Percentiles rank a stretch among this genome's conserved stretches.
Conservation (phyloP, 441 rosid genomes). For the Arabidopsis hybrid region DNA sequence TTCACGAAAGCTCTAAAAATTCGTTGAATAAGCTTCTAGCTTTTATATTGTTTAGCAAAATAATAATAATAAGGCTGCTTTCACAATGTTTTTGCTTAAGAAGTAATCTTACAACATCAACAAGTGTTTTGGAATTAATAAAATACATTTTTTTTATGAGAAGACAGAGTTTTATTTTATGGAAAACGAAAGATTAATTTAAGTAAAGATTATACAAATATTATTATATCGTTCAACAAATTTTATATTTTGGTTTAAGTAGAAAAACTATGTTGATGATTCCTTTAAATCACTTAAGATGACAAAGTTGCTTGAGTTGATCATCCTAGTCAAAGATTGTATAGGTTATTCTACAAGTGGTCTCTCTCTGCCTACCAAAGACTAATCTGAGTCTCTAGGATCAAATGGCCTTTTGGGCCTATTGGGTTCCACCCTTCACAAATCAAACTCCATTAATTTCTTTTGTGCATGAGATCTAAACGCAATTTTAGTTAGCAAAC, state of each 20-base stretch:
- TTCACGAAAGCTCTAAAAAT: slow-evolving; percentile 5
- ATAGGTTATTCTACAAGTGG: no score
- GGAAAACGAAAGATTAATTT: not conserved
- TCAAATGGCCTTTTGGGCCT: not conserved
- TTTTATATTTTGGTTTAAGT: no score
- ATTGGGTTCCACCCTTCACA: not conserved
- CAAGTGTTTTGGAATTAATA: not conserved
- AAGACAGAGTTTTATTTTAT: no score
- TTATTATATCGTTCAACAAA: no score
- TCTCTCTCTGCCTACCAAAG: no score
- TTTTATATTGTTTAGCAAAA: not conserved
- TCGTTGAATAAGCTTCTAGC: not conserved
- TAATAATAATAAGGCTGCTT: no score
- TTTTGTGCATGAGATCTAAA: slow-evolving; percentile 4
- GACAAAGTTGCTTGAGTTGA: no score
- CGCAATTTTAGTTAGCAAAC: not conserved
- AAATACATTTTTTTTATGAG: not conserved
- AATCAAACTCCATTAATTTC: not conserved
- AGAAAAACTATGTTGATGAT: no score
- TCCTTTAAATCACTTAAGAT: no score
- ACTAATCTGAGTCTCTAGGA: no score
- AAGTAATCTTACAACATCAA: not conserved
- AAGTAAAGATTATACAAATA: not conserved
- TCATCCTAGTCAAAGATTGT: no score
- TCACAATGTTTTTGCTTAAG: not conserved